Base-by-base conservation (phyloP, 495 filamentous ascomycete species). In the Talaromyces thailandensis region DNA sequence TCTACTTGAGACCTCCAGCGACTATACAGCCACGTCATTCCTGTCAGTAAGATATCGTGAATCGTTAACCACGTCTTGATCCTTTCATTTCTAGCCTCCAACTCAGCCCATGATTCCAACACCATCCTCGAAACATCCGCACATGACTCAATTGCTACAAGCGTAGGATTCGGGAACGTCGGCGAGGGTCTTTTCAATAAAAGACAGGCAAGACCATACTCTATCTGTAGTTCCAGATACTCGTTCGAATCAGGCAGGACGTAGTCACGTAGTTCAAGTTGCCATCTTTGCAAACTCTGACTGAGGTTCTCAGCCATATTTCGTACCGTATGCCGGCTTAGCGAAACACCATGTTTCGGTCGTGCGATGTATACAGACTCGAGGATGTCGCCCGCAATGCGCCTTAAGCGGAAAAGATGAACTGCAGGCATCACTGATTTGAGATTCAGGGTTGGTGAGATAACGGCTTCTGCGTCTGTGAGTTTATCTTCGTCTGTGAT, bases 281-380 rank as follows among this genome's bases (percentile, higher is more conserved):
- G 21, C 43, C 43, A 48, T 48, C 43, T 16, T 21, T 48, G 43
- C n/a, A 48, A 7, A n/a, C 43, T n/a, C 21, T 48, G 43, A 9
- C 43, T 48, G 43, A 48, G 43, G 6, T 48, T 16, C 6, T 48
- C 43, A 9, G 43, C 43, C 43, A 48, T 48, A 21, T 48, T 48
- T n/a, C 43, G 43, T 48, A 48, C 43, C 43, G 43, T 48, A 48
- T 48, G 21, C 3, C 43, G 43, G n/a, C 43, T 48, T 21, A 48
- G 21, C 3, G 43, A 48, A n/a, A 48, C 43, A 21, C 43, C 43
- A 21, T 48, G 14, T 48, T 48, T 48, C 21, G 43, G 43, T 4
- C 57, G 16, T 24, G 57, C 57, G 14, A 60, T 60, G 31, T 60
- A 37, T 14, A 60, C 37, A 24, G 57, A 60, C 24, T 60, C 57